Conservation (phyloP, 73 alveolate genomes). For the Tetrahymena thermophila region DNA sequence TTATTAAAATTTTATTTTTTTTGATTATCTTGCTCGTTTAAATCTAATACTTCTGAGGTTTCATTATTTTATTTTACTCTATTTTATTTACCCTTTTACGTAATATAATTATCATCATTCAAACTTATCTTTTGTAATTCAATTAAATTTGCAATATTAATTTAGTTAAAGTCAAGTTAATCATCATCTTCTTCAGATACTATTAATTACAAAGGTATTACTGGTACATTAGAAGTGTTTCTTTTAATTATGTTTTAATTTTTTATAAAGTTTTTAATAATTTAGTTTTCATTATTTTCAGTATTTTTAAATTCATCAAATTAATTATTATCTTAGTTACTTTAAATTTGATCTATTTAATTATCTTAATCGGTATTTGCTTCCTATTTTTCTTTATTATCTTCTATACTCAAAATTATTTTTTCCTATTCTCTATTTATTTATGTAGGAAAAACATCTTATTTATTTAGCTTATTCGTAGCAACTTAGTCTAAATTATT, state of each 20-base stretch:
- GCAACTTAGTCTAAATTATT: too few species aligned
- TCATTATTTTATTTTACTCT: background rate
- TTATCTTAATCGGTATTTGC: background rate
- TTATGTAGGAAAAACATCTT: too few species aligned
- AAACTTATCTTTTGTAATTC: background rate
- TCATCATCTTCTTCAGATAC: background rate
- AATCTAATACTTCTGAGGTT: background rate
- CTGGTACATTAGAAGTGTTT: background rate
- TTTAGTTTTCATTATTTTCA: background rate
- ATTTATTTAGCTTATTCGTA: too few species aligned
- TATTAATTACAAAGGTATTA: background rate
- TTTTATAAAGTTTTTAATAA: background rate
- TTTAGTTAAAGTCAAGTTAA: too few species aligned
- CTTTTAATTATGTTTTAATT: background rate
- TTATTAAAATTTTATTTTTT: too few species aligned
- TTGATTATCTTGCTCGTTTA: too few species aligned
- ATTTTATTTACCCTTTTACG: background rate
- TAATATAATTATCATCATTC: background rate
- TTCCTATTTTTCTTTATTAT: too few species aligned
- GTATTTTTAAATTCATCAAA: background rate
- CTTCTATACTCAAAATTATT: too few species aligned
- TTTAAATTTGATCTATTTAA: background rate
- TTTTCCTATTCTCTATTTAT: background rate
- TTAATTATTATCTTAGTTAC: too few species aligned
- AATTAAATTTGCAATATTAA: too few species aligned